phyloP scores from a whole-genome alignment of 2,329 filamentous ascomycete genomes.

The Cytospora schulzeri region DNA sequence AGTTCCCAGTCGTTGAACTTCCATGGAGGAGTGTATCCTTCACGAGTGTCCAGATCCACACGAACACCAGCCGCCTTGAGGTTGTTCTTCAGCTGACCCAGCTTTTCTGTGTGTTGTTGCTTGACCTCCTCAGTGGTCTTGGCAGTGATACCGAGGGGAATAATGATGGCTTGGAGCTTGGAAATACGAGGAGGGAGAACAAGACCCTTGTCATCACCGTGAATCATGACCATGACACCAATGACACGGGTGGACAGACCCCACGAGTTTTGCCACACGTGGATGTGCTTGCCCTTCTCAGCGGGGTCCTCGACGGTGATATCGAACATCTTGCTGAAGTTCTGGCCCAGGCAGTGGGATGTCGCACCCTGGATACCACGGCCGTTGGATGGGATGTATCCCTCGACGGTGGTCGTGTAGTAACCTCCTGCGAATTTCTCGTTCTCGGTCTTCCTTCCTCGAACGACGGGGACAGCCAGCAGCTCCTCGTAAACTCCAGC shows the following conservation, averaged over 20 bases:
- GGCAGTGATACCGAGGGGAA: conserved; percentile 91
- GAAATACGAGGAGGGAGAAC: conserved; percentile 90
- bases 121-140: conserved; percentile 82
- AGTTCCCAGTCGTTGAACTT: conserved; percentile 99
- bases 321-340: conserved; percentile 99
- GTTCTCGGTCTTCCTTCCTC: conserved; percentile 92
- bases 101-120: conserved; percentile 72
- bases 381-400: conserved; percentile 93
- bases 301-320: conserved; percentile 94
- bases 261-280: conserved; percentile 98
- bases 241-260: conserved; percentile 96
- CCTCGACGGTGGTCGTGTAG: conserved; percentile 96
- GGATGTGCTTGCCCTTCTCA: conserved; percentile 75
- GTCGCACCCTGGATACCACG: conserved; percentile 96
- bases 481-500: conserved; percentile 90
- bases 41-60: conserved; percentile 78
- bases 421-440: conserved; percentile 97
- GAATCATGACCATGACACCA: conserved; percentile 98
- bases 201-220: conserved; percentile 93
- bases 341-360: conserved; percentile 92
- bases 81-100: conserved; percentile 69
- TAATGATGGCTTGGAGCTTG: conserved; percentile 81
- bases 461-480: conserved; percentile 91
- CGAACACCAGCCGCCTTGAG: conserved; percentile 77
- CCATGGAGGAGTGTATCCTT: conserved; percentile 91